Evolutionary conservation across 441 rosid genomes (phyloP), one percentile per base, ranked within the genome.

Genomic region (Adansonia rubrostipa): DNA sequence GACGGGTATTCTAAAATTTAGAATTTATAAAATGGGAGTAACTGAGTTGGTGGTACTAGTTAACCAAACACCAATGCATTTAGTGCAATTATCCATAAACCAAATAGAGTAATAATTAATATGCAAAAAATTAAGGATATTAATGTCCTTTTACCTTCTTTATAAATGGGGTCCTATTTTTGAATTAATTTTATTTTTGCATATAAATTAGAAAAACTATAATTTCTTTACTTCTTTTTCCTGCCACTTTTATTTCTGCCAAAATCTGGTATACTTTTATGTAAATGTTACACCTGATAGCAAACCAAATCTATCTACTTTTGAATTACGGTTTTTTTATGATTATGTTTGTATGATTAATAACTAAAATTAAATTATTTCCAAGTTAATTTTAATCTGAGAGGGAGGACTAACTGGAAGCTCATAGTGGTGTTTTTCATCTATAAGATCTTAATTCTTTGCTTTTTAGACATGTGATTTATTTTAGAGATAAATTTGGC

Each of bases 131-230:
- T 11, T 69, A 11, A 47, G 48, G 57, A 69, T 69, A 20, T 19
- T 22, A 53, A 42, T 6, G 14, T 9, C 47, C 17, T 71, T 71
- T n/a, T 65, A 71, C 15, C n/a, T 71, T 71, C 2, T 51, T 71
- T 8, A 1, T 53, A 33, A 71, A 33, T 40, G 5, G 63, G 47
- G 22, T 33, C 4, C 63, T 4, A 54, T 71, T 9, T 66, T 53
- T 71, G 28, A n/a, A n/a, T 53, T 9, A 4, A 28, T 71, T 48
- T 13, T 48, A 14, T 51, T 53, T 68, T 50, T 44, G 11, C 4
- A 15, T 2, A 28, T 50, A 15, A 70, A 14, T 48, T 50, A 50
- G 10, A 13, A 70, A 70, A 50, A 8, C 20, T 6, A 22, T 22
- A 0, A 5, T 24, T 70, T 24, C n/a, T 22, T 22, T 0, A 24